Evolutionary conservation across 2,329 filamentous ascomycete genomes (phyloP), one percentile per base, ranked within the genome.

Genomic region (Fusarium sp.): DNA sequence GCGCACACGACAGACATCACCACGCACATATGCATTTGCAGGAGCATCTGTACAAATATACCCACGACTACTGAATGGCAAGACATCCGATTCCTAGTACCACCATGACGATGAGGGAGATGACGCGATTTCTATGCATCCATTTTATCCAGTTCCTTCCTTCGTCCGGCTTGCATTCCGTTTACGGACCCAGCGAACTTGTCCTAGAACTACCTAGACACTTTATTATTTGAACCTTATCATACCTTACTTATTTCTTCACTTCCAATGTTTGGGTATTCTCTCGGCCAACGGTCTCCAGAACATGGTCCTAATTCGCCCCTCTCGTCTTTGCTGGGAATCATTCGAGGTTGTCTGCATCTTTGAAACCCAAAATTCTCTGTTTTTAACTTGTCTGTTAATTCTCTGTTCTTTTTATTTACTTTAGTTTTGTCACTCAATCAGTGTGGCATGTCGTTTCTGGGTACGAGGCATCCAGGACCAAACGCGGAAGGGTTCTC

Each of bases 1-100:
- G 55, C 71, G 77, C 74, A 74, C 74, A 78, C 73, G 76, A 78
- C 75, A 71, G 68, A 72, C 76, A 78, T 65, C 68, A 76, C 69
- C 66, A 70, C 76, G 76, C 76, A 78, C 73, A 78, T 78, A 78
- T 68, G 76, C 76, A 78, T 78, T 76, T 74, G 72, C 73, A 76
- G 73, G 76, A 77, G 69, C 76, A 78, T 78, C 63, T 78, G 76
- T 78, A 78, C 75, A 78, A 78, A 76, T 78, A 78, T 78, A 78
- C 76, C 76, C 76, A 78, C 72, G 73, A 78, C 66, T 64, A 73
- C 70, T 63, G 68, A 78, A 66, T 70, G 72, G 63, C 73, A 59
- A 75, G 63, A 76, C 73, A 78, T 72, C 63, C 68, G 63, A 77
- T 66, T 74, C 59, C 73, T 70, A 64, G 57, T 48, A 74, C 45